Evolutionary conservation across 2,329 filamentous ascomycete species (phyloP).

Genomic region (Plenodomus biglobosus): DNA sequence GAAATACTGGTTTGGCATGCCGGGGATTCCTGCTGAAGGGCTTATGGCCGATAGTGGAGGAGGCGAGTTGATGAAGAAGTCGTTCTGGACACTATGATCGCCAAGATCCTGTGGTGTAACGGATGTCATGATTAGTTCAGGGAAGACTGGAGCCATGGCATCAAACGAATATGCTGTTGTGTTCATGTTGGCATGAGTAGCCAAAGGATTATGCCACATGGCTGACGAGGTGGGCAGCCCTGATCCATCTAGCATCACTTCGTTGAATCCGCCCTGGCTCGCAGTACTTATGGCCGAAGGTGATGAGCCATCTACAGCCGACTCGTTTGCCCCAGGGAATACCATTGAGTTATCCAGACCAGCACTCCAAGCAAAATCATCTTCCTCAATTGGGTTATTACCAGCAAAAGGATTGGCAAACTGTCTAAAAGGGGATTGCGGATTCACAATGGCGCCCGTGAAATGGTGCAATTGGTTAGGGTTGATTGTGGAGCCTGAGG

Average conservation of each 20-base stretch:
- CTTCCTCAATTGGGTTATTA: constrained; percentile 64
- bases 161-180: constrained; percentile 73
- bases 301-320: constrained; percentile 87
- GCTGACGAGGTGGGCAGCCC: constrained; percentile 42
- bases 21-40: constrained; percentile 66
- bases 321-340: constrained; percentile 64
- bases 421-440: constrained; percentile 51
- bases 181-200: constrained; percentile 67
- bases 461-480: constrained; percentile 81
- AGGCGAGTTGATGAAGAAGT: constrained; percentile 77
- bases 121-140: constrained; percentile 66
- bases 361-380: constrained; percentile 85
- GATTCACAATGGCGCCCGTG: constrained; percentile 69
- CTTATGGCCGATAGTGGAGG: constrained; percentile 75
- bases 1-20: constrained; percentile 61
- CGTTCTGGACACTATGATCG: constrained; percentile 67
- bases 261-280: constrained; percentile 87
- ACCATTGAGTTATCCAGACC: constrained; percentile 72
- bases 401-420: constrained; percentile 57
- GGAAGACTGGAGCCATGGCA: constrained; percentile 71
- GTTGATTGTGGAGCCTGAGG: constrained; percentile 60
- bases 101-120: constrained; percentile 75
- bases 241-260: constrained; percentile 81
- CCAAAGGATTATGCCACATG: constrained; percentile 53
- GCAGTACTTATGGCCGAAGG: constrained; percentile 94